Percentiles rank a stretch among this genome's conserved stretches.
phyloP scores from a whole-genome alignment of 2,329 filamentous ascomycete genomes.

The Onygena corvina region DNA sequence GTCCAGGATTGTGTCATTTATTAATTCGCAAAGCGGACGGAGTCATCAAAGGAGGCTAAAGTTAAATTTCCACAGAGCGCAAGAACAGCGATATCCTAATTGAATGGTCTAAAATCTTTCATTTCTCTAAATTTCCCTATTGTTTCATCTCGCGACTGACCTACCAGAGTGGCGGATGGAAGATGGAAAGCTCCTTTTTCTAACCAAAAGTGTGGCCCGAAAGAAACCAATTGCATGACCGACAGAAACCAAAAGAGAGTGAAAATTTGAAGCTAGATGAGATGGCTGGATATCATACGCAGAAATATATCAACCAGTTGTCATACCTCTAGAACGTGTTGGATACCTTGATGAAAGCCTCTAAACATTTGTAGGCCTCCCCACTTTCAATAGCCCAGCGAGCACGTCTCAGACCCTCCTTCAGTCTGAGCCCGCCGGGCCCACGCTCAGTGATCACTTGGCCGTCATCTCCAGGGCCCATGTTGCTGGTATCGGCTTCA shows the following conservation, averaged over 20 bases:
- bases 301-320: background rate
- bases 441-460: constrained; percentile 70
- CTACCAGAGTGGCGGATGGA: background rate
- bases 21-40: background rate
- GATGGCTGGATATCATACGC: background rate
- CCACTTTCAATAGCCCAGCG: constrained; percentile 81
- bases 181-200: background rate
- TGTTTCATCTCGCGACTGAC: background rate
- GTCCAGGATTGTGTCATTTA: background rate
- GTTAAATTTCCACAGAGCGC: background rate
- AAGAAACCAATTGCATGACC: background rate
- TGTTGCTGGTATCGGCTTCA: constrained; percentile 65
- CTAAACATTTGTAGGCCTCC: constrained; percentile 71
- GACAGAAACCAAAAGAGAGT: background rate
- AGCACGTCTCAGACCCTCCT: constrained; percentile 79
- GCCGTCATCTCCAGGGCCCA: constrained; percentile 71
- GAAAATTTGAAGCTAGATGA: background rate
- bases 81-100: background rate
- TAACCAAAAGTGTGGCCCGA: no score
- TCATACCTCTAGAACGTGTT: constrained; percentile 40
- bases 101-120: background rate
- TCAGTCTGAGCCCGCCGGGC: constrained; percentile 81
- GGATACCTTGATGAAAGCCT: constrained; percentile 70
- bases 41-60: background rate
- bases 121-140: background rate